These are phyloP conservation scores for Mesembryanthemum crystallinum DNA, from an alignment of 148 eudicot species.

Conservation along the genomic window DNA sequence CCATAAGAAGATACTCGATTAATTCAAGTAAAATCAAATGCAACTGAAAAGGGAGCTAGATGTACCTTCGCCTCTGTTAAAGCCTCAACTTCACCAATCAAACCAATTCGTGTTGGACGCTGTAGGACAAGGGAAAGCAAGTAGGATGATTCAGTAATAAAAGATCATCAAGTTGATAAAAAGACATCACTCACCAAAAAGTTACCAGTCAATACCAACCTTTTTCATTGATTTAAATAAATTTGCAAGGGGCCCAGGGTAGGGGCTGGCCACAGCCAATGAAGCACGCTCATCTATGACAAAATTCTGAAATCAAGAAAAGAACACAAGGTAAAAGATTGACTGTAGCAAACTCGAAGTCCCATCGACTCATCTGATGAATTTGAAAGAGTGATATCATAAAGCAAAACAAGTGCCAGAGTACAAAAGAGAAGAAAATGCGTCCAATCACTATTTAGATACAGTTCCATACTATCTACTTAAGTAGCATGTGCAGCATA, in stretches of 20 bases:
- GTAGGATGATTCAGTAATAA: neutral
- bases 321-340: neutral
- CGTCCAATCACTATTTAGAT: neutral
- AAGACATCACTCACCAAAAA: neutral
- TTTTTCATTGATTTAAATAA: constrained; percentile 58
- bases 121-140: constrained; percentile 30
- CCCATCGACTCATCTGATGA: neutral
- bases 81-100: constrained; percentile 63
- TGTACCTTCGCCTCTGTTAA: constrained; percentile 68
- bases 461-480: neutral
- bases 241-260: constrained; percentile 72
- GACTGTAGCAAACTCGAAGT: neutral
- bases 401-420: neutral
- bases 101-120: constrained; percentile 77
- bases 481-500: neutral
- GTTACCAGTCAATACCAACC: constrained; percentile 40
- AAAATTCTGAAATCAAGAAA: constrained; percentile 51
- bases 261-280: constrained; percentile 75
- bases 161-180: neutral
- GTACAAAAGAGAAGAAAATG: neutral
- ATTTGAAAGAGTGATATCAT: neutral
- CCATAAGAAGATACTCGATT: too few species aligned
- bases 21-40: too few species aligned
- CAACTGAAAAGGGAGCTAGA: constrained; percentile 1
- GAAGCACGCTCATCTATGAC: constrained; percentile 86